Evolutionary conservation across 208 protist species (phyloP).

Genomic region (Tetramitus jugosus): DNA sequence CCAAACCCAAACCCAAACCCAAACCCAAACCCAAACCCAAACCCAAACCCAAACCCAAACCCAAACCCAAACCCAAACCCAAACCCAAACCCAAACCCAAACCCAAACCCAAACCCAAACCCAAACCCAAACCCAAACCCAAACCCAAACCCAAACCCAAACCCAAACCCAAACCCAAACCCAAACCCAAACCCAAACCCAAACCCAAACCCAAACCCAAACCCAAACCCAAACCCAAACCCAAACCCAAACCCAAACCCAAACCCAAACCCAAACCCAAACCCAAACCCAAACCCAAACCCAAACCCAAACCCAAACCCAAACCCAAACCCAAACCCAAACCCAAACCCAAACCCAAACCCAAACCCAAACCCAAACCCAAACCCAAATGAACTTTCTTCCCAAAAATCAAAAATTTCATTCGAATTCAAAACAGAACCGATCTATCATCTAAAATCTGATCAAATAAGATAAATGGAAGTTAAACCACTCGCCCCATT

Average conservation of each 20-base stretch:
- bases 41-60: constrained; percentile 40
- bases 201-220: constrained; percentile 45
- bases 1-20: constrained; percentile 42
- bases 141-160: constrained; percentile 27
- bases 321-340: constrained; percentile 42
- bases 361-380: constrained; percentile 41
- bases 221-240: constrained; percentile 41
- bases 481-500: no score
- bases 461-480: no score
- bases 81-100: constrained; percentile 45
- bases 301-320: constrained; percentile 42
- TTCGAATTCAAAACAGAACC: no score
- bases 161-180: constrained; percentile 44
- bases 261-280: constrained; percentile 42
- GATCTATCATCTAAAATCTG: no score
- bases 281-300: constrained; percentile 28
- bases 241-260: constrained; percentile 38
- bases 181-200: constrained; percentile 41
- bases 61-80: constrained; percentile 42
- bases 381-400: no score
- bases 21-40: constrained; percentile 42
- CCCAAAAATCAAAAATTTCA: no score
- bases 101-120: constrained; percentile 40
- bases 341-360: constrained; percentile 42
- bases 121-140: constrained; percentile 45